phyloP scores from a whole-genome alignment of 148 eudicot species.

The Rhododendron ovatum region DNA sequence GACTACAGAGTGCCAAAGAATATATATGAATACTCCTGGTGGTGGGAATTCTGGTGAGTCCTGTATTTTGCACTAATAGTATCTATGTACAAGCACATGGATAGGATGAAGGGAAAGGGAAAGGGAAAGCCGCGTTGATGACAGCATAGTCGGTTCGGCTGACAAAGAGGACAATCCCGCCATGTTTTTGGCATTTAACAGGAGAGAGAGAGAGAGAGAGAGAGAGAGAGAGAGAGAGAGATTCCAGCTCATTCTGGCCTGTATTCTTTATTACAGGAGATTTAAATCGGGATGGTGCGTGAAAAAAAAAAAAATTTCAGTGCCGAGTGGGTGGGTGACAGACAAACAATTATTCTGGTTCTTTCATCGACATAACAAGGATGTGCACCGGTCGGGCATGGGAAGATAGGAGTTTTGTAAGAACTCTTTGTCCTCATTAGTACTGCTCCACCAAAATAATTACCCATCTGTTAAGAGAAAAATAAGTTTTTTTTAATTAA shows the following conservation, averaged over 20 bases:
- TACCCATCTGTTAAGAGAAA: no score
- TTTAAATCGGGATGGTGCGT: no score
- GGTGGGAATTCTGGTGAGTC: not conserved
- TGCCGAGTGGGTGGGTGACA: no score
- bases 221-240: not conserved
- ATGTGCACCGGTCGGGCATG: no score
- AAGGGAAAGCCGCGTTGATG: not conserved
- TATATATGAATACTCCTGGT: not conserved
- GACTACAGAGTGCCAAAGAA: not conserved
- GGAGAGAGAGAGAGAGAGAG: not conserved
- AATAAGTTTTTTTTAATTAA: no score
- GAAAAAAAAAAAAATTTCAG: no score
- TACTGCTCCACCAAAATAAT: no score
- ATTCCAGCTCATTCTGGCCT: slow-evolving; percentile 10
- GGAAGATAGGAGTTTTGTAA: no score
- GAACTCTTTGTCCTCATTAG: no score
- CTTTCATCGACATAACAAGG: no score
- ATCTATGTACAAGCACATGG: not conserved
- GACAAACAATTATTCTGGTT: no score
- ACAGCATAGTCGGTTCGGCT: not conserved
- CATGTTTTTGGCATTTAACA: not conserved
- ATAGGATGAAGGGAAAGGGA: not conserved
- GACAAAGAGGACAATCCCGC: not conserved
- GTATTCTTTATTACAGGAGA: not conserved
- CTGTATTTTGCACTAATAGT: not conserved